Percentiles rank a stretch among this genome's conserved stretches.
Conservation (phyloP, 768 basidiomycete genomes). For the Agrocybe chaxingu region DNA sequence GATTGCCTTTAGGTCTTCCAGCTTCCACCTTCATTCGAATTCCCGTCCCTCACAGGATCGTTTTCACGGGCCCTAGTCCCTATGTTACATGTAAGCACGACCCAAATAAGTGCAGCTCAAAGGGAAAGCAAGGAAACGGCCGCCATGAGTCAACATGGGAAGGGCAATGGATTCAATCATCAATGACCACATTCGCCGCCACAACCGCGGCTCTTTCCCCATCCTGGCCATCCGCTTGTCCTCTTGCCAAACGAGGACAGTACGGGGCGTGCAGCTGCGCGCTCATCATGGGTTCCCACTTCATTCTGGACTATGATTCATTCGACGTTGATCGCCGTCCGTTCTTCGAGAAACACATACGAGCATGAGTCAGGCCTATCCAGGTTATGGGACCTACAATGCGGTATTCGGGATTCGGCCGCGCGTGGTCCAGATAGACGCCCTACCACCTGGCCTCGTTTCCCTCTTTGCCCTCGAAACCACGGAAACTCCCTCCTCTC, state of each 20-base stretch:
- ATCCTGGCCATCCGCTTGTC: slow-evolving; percentile 8
- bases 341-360: slow-evolving; percentile 1
- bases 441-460: neutral
- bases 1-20: no score
- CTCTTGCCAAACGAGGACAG: slow-evolving; percentile 3
- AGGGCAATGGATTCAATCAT: no score
- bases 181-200: no score
- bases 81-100: no score
- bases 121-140: no score
- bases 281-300: neutral
- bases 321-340: neutral
- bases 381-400: slow-evolving; percentile 1
- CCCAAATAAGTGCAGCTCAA: no score
- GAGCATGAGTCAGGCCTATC: neutral
- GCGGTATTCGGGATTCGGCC: neutral
- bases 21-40: no score
- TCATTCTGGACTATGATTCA: neutral
- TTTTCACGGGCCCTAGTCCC: no score
- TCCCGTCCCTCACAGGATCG: no score
- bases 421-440: neutral
- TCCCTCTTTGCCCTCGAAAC: no score
- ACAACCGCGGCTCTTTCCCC: neutral
- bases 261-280: neutral
- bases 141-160: no score
- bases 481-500: no score